Base-by-base conservation (phyloP, 139 green algal genomes). In the Mesotaenium endlicherianum region DNA sequence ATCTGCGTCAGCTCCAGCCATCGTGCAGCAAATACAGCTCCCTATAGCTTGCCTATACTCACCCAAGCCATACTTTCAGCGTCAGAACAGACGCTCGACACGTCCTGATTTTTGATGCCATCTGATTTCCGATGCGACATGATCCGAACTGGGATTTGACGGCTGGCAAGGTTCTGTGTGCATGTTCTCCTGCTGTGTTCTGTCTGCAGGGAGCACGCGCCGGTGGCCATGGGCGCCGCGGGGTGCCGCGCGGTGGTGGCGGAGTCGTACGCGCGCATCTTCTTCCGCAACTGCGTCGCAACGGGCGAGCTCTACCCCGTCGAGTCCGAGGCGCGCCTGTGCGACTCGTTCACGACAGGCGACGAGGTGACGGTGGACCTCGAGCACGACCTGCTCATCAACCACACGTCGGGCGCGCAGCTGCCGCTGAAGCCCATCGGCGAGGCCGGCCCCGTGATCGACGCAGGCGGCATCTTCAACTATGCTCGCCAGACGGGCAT, bases 271-370 rank as follows among this genome's bases (percentile, higher is more conserved):
- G 95, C 95, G 0, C 93, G 95, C 75, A 98, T 98, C 86, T 98
- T 97, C 90, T 98, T 98, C 91, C 88, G 95, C 42, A 98, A 98
- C 88, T 97, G 94, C 89, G 96, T 98, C 16, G 89, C 94, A 67
- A 98, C 95, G 89, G 95, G 31, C 3, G 69, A 72, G 67, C 83
- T 98, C 55, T 98, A 97, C 84, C 95, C 95, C 0, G 91, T 93
- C 6, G 95, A 98, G 78, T 94, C 93, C 14, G 88, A 92, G 68
- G 64, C 87, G 55, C 43, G 94, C 2, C 69, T 98, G 8, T 97
- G 93, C 72, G 95, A 98, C 8, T 89, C 88, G 78, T 59, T 98
- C 16, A 75, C 91, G 30, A 86, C 88, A 88, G 77, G 93, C 31
- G 58, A 88, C 2, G 92, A 95, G 81, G 94, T 97, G 30, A 96